Base-by-base conservation (phyloP, 2,329 filamentous ascomycete genomes). In the Amesomyces nigricolor region DNA sequence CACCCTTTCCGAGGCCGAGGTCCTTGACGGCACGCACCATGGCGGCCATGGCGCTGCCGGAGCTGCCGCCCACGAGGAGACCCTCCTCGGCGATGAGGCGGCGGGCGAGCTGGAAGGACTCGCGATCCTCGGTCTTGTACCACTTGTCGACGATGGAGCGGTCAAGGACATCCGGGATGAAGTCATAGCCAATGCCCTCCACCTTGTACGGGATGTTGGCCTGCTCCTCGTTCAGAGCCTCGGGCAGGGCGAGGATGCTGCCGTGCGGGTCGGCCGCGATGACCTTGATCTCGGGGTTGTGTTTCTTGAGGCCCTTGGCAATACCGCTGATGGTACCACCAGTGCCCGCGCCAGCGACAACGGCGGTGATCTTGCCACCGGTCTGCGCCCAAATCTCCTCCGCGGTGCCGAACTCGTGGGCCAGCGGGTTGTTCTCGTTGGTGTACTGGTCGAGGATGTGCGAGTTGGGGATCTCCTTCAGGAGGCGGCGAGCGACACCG, bases 161-260 rank as follows among this genome's bases (percentile, higher is more conserved):
- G 62, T 94, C 85, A 53, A 99, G 78, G 5, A 99, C 95, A 22
- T 97, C 89, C 6, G 95, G 94, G 57, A 99, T 88, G 71, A 99
- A 99, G 71, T 99, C 94, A 71, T 99, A 99, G 17, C 94, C 94
- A 66, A 99, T 99, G 43, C 94, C 94, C 75, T 99, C 94, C 0
- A 99, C 94, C 76, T 99, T 97, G 78, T 99, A 99, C 1, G 86
- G 78, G 71, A 90, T 85, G 67, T 96, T 92, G 58, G 82, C 80
- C 68, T 86, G 82, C 61, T 89, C 86, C 47, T 89, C 78, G 71
- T 99, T 99, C 63, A 99, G 75, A 5, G 72, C 66, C 62, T 87
- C 83, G 2, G 94, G 94, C 32, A 95, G 67, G 9, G 94, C 94
- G 47, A 99, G 79, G 63, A 97, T 91, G 56, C 90, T 96, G 51